Evolutionary conservation across 2,329 filamentous ascomycete species (phyloP).

Genomic region (Xylaria polymorpha): DNA sequence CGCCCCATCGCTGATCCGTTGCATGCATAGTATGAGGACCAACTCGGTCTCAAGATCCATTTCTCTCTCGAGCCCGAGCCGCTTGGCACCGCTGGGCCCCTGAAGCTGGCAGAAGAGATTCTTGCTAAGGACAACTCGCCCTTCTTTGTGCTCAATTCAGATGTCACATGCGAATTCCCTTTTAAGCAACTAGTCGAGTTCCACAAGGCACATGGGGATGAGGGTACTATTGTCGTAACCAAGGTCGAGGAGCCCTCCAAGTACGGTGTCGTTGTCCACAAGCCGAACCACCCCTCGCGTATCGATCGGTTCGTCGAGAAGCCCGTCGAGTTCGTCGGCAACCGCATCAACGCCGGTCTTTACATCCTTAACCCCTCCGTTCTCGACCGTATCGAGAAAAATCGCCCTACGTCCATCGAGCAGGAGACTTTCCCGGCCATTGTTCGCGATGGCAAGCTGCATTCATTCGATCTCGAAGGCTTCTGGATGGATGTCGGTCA

Average conservation of each 20-base stretch:
- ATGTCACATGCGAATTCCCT: slow-evolving; percentile 98
- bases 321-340: slow-evolving; percentile 97
- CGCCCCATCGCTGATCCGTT: slow-evolving; percentile 28
- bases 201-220: slow-evolving; percentile 92
- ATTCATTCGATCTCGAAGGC: slow-evolving; percentile 95
- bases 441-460: slow-evolving; percentile 86
- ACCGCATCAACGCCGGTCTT: slow-evolving; percentile 98
- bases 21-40: slow-evolving; percentile 78
- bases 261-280: slow-evolving; percentile 98
- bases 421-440: slow-evolving; percentile 98
- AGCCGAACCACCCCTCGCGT: slow-evolving; percentile 86
- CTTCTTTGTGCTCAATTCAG: slow-evolving; percentile 98
- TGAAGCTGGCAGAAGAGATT: slow-evolving; percentile 94
- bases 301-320: slow-evolving; percentile 99
- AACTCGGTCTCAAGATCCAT: slow-evolving; percentile 94
- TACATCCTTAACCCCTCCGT: slow-evolving; percentile 97
- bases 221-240: slow-evolving; percentile 97
- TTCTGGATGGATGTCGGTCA: slow-evolving; percentile 99
- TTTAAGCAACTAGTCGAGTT: slow-evolving; percentile 90
- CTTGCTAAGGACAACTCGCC: slow-evolving; percentile 92
- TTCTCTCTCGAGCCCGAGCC: slow-evolving; percentile 98
- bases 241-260: slow-evolving; percentile 99
- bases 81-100: slow-evolving; percentile 90
- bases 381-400: slow-evolving; percentile 88
- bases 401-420: slow-evolving; percentile 93